These are phyloP conservation scores for Taphrina flavorubra DNA, from an alignment of 1,139 yeast species.

Conservation along the genomic window DNA sequence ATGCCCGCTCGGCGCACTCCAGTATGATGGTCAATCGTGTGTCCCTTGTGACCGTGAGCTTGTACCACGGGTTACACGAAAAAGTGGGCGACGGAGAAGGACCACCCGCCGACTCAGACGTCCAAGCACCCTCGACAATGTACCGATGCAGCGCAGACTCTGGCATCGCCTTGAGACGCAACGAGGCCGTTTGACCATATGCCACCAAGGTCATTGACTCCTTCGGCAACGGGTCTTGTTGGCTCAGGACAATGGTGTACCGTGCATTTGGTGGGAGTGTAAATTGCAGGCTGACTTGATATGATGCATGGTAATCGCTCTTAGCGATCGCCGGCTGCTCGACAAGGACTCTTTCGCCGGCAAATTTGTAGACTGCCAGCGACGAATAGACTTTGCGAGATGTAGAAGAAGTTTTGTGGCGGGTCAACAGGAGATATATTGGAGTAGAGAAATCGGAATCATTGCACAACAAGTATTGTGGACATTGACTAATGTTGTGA, in stretches of 20 bases:
- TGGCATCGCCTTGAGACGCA: not conserved
- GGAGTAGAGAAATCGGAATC: not conserved
- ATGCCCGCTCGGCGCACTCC: slow-evolving; percentile 52
- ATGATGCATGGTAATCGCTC: slow-evolving; percentile 49
- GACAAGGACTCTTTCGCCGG: slow-evolving; percentile 45
- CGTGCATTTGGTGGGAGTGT: slow-evolving; percentile 48
- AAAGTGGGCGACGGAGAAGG: slow-evolving; percentile 54
- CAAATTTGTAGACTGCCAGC: slow-evolving; percentile 47
- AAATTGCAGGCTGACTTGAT: slow-evolving; percentile 48
- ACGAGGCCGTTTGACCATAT: slow-evolving; percentile 45
- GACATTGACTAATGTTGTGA: slow-evolving; percentile 48
- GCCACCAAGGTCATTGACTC: slow-evolving; percentile 48
- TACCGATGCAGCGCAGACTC: not conserved
- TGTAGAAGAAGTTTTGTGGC: slow-evolving; percentile 6
- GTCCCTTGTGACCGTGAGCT: slow-evolving; percentile 48
- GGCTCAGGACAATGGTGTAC: slow-evolving; percentile 46
- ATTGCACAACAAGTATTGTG: slow-evolving; percentile 21
- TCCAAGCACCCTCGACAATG: slow-evolving; percentile 60
- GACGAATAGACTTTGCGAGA: slow-evolving; percentile 45
- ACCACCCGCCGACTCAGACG: slow-evolving; percentile 50
- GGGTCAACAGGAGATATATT: not conserved
- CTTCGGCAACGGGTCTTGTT: slow-evolving; percentile 48
- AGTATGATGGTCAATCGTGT: slow-evolving; percentile 9
- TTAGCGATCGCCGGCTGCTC: slow-evolving; percentile 45
- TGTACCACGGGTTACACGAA: slow-evolving; percentile 68